phyloP scores from a whole-genome alignment of 2,329 filamentous ascomycete species.

The Hymenoscyphus fructigenus region DNA sequence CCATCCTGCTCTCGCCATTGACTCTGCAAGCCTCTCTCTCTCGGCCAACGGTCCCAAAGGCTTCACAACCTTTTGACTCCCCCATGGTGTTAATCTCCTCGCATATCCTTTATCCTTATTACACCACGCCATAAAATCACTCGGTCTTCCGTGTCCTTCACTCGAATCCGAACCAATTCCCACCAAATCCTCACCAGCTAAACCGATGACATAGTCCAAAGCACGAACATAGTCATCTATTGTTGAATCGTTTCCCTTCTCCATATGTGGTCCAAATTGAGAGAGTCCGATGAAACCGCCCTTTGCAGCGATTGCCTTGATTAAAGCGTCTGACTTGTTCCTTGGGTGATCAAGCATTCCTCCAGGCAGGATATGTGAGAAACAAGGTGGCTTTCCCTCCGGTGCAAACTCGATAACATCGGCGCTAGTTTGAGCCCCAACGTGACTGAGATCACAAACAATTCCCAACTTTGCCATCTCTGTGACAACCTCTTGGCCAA shows the following conservation, averaged over 20 bases:
- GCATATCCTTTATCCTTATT: constrained; percentile 44
- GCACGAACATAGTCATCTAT: constrained; percentile 39
- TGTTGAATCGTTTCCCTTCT: constrained; percentile 42
- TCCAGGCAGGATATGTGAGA: constrained; percentile 40
- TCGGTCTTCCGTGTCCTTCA: constrained; percentile 41
- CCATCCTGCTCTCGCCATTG: constrained; percentile 42
- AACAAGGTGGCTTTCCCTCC: constrained; percentile 41
- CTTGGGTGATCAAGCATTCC: constrained; percentile 40
- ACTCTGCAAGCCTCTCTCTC: constrained; percentile 37
- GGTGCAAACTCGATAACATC: constrained; percentile 40
- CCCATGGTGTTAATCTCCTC: constrained; percentile 41
- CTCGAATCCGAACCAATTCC: constrained; percentile 40
- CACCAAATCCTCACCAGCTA: constrained; percentile 44
- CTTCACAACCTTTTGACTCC: constrained; percentile 43
- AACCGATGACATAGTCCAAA: constrained; percentile 42
- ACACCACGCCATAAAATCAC: constrained; percentile 43
- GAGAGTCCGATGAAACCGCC: constrained; percentile 42
- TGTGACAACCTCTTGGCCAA: constrained; percentile 25
- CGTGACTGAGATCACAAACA: constrained; percentile 38
- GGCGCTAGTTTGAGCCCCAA: constrained; percentile 37
- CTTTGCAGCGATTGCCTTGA: constrained; percentile 39
- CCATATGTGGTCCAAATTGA: constrained; percentile 43
- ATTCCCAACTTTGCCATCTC: constrained; percentile 39
- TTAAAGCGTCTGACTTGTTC: constrained; percentile 41
- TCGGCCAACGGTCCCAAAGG: constrained; percentile 41